These are phyloP conservation scores for Diutina catenulata DNA, from an alignment of 1,139 yeast species.

Conservation along the genomic window DNA sequence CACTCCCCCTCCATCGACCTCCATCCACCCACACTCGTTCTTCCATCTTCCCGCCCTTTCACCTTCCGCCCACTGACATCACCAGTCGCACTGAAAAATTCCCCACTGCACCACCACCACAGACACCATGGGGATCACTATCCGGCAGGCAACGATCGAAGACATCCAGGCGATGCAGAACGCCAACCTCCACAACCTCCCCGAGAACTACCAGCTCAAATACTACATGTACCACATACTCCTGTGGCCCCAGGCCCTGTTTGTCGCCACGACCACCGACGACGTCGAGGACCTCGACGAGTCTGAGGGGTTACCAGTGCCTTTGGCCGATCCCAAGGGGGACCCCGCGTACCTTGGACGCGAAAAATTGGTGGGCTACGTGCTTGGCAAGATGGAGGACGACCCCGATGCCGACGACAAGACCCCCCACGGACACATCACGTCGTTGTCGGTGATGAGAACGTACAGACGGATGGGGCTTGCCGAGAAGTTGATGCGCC, in stretches of 20 bases:
- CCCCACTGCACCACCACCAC: not conserved
- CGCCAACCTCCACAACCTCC: conserved; percentile 84
- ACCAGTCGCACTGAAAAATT: not conserved
- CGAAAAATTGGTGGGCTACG: conserved; percentile 88
- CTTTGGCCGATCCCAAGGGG: conserved; percentile 33
- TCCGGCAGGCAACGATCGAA: conserved; percentile 75
- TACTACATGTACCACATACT: conserved; percentile 88
- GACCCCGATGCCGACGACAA: conserved; percentile 66
- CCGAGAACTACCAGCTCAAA: conserved; percentile 88
- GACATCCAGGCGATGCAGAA: conserved; percentile 95
- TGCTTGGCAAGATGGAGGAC: conserved; percentile 93
- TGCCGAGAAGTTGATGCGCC: conserved; percentile 89
- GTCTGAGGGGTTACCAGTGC: conserved; percentile 17
- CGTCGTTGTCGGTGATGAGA: conserved; percentile 90
- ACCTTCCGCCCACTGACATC: not conserved
- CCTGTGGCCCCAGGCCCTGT: conserved; percentile 97
- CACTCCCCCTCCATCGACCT: not conserved
- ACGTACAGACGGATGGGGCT: conserved; percentile 91
- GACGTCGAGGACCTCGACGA: conserved; percentile 23
- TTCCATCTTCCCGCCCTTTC: not conserved
- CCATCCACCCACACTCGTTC: not conserved
- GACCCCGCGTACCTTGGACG: conserved; percentile 46
- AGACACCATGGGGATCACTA: conserved; percentile 66
- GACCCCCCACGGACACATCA: conserved; percentile 87
- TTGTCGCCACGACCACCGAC: conserved; percentile 76